Percentiles rank a stretch among this genome's conserved stretches.
Evolutionary conservation across 2,329 filamentous ascomycete species (phyloP).

Genomic region (Talaromyces rugulosus): DNA sequence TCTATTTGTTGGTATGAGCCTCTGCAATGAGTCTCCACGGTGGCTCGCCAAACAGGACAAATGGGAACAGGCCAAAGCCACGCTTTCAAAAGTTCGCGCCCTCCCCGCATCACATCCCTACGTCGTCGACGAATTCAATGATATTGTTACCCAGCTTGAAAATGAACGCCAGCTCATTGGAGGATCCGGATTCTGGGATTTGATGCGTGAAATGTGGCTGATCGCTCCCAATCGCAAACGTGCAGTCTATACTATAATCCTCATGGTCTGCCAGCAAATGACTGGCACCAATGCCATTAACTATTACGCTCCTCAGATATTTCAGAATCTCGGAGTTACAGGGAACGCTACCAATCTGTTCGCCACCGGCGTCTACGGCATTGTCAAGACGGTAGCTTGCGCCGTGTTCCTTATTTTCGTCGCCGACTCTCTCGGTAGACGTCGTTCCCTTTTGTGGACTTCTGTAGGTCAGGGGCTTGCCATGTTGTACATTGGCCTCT

Average conservation of each 20-base stretch:
- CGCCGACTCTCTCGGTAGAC: slow-evolving; percentile 65
- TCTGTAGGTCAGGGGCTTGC: slow-evolving; percentile 57
- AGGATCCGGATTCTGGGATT: slow-evolving; percentile 25
- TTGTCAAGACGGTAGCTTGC: slow-evolving; percentile 65
- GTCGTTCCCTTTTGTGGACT: slow-evolving; percentile 61
- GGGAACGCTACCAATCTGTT: slow-evolving; percentile 59
- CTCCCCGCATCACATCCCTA: slow-evolving; percentile 52
- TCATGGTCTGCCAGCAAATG: slow-evolving; percentile 52
- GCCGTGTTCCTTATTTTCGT: slow-evolving; percentile 62
- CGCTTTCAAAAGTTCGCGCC: slow-evolving; percentile 56
- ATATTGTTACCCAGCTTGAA: slow-evolving; percentile 60
- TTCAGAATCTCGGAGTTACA: slow-evolving; percentile 59
- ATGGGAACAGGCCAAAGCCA: slow-evolving; percentile 59
- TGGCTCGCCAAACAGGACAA: slow-evolving; percentile 65
- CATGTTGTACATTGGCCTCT: slow-evolving; percentile 70
- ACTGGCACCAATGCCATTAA: slow-evolving; percentile 57
- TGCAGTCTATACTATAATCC: not conserved
- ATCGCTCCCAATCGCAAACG: slow-evolving; percentile 1
- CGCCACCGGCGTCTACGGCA: slow-evolving; percentile 69
- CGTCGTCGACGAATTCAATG: slow-evolving; percentile 56
- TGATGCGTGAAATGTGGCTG: slow-evolving; percentile 30
- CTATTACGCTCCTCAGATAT: slow-evolving; percentile 69
- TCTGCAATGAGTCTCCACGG: slow-evolving; percentile 63
- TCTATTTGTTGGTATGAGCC: slow-evolving; percentile 57
- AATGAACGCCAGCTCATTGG: slow-evolving; percentile 55